phyloP scores from a whole-genome alignment of 306 rosid genomes.

The Malus asiatica region DNA sequence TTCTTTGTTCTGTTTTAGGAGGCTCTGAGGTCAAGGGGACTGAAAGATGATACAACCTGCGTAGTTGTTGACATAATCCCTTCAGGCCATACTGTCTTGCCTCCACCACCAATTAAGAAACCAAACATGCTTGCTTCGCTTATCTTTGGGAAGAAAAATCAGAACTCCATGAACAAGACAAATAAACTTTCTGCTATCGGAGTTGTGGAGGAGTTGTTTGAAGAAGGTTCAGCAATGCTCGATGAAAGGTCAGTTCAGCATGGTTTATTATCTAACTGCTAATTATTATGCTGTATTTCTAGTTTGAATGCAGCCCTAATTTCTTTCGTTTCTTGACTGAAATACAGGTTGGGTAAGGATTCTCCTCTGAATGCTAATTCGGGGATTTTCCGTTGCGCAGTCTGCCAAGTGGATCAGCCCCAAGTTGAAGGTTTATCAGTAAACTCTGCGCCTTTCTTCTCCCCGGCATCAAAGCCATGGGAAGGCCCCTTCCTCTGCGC shows the following conservation, averaged over 20 bases:
- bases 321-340: slow-evolving; percentile 4
- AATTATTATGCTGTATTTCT: neutral
- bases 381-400: slow-evolving; percentile 83
- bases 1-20: slow-evolving; percentile 42
- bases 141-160: slow-evolving; percentile 76
- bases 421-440: slow-evolving; percentile 63
- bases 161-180: slow-evolving; percentile 56
- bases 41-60: slow-evolving; percentile 98
- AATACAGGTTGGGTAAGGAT: slow-evolving; percentile 91
- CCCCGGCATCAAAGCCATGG: slow-evolving; percentile 83
- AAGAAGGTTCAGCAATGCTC: slow-evolving; percentile 99
- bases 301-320: slow-evolving; percentile 3
- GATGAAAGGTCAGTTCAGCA: slow-evolving; percentile 61
- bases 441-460: slow-evolving; percentile 74
- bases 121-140: slow-evolving; percentile 54
- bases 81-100: slow-evolving; percentile 60
- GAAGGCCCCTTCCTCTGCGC: slow-evolving; percentile 93
- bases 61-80: slow-evolving; percentile 96
- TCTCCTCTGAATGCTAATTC: slow-evolving; percentile 47
- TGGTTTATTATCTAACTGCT: neutral
- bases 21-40: slow-evolving; percentile 93
- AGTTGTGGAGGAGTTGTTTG: slow-evolving; percentile 92
- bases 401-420: slow-evolving; percentile 93
- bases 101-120: slow-evolving; percentile 70
- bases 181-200: slow-evolving; percentile 89